phyloP scores from a whole-genome alignment of 2,329 filamentous ascomycete genomes.

The Penicillium sp. region DNA sequence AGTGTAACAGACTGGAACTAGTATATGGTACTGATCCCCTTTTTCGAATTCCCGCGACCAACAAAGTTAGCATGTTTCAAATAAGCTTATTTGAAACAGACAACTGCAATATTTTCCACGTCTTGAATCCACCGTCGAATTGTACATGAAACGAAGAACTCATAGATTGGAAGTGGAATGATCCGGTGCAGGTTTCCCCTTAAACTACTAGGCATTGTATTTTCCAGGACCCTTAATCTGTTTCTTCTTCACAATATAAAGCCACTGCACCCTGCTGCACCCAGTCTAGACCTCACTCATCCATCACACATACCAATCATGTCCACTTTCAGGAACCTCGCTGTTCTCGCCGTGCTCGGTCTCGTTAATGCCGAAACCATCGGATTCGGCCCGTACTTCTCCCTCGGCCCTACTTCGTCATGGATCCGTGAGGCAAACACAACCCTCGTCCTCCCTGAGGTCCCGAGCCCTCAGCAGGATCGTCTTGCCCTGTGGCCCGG shows the following conservation, averaged over 20 bases:
- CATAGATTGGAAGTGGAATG: background rate
- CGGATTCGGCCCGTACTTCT: constrained; percentile 35
- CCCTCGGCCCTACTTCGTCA: constrained; percentile 32
- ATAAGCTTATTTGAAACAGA: background rate
- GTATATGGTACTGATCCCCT: background rate
- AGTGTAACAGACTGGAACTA: background rate
- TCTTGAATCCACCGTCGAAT: background rate
- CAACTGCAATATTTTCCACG: background rate
- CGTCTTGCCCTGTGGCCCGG: constrained; percentile 38
- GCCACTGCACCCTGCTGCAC: background rate
- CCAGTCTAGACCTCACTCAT: background rate
- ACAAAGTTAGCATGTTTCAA: background rate
- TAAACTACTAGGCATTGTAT: background rate
- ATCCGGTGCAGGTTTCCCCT: background rate
- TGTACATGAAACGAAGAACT: background rate
- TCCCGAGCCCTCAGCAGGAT: constrained; percentile 27
- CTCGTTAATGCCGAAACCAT: constrained; percentile 17
- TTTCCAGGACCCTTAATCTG: background rate
- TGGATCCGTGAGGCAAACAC: constrained; percentile 36
- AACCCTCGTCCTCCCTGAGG: constrained; percentile 31
- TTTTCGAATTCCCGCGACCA: background rate
- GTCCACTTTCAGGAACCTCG: background rate
- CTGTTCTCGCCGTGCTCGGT: constrained; percentile 17
- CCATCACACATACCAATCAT: background rate
- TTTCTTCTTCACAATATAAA: background rate